Evolutionary conservation across 169 alveolate species (phyloP).

Genomic region (Plasmodium vivax): DNA sequence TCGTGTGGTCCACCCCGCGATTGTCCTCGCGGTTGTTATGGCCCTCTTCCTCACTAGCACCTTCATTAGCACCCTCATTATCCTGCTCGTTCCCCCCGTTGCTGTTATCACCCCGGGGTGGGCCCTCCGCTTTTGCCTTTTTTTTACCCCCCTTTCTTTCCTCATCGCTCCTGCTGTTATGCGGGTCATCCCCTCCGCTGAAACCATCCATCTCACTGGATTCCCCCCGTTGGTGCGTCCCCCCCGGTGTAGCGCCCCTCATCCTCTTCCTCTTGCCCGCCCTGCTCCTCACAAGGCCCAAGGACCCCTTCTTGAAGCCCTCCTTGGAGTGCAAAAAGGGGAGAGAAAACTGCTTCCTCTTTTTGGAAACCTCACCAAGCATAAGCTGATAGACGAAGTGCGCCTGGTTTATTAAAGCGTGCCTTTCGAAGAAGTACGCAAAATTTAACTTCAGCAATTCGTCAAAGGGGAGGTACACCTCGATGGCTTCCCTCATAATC

Average conservation of each 20-base stretch:
- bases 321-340: slow-evolving; percentile 40
- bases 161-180: not conserved
- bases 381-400: slow-evolving; percentile 61
- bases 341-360: slow-evolving; percentile 34
- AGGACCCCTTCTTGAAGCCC: not conserved
- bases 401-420: slow-evolving; percentile 58
- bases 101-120: not conserved
- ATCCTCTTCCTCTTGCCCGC: not conserved
- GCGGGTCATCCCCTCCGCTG: not conserved
- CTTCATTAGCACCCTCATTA: slow-evolving; percentile 13
- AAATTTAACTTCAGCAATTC: slow-evolving; percentile 62
- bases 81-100: not conserved
- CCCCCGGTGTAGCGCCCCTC: not conserved
- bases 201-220: not conserved
- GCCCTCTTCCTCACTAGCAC: not conserved
- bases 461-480: slow-evolving; percentile 55
- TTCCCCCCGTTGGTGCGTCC: not conserved
- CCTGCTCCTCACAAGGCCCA: not conserved
- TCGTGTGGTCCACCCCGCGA: no score
- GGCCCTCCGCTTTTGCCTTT: not conserved
- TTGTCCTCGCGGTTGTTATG: no score
- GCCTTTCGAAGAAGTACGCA: slow-evolving; percentile 68
- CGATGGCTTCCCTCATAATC: slow-evolving; percentile 63
- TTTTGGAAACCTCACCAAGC: slow-evolving; percentile 49
- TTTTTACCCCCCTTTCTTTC: not conserved